Percentiles rank a stretch among this genome's conserved stretches.
Conservation (phyloP, 495 filamentous ascomycete genomes). For the Evansstolkia leycettana region DNA sequence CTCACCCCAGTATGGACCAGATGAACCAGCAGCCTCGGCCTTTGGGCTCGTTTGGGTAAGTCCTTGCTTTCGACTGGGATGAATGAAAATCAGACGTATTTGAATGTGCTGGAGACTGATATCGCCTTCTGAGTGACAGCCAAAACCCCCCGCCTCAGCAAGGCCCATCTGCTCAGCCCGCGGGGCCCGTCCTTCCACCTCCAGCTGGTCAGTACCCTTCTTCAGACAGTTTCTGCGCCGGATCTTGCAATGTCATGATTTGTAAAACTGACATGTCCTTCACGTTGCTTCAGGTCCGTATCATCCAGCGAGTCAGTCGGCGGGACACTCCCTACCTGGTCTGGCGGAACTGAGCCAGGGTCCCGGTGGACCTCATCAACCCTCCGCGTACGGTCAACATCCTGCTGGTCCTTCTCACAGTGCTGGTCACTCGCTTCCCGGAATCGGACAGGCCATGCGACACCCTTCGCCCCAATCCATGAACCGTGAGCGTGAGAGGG, state of each 20-base stretch:
- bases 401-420: slow-evolving; percentile 26
- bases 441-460: slow-evolving; percentile 39
- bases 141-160: slow-evolving; percentile 35
- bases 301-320: slow-evolving; percentile 30
- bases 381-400: slow-evolving; percentile 34
- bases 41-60: slow-evolving; percentile 34
- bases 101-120: neutral
- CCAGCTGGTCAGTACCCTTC: slow-evolving; percentile 30
- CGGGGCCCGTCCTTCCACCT: slow-evolving; percentile 36
- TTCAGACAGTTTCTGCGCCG: too few species aligned
- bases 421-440: slow-evolving; percentile 38
- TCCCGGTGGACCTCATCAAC: slow-evolving; percentile 36
- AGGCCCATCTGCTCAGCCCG: slow-evolving; percentile 33
- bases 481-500: slow-evolving; percentile 40
- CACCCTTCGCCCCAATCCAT: slow-evolving; percentile 39
- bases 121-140: slow-evolving; percentile 7
- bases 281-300: slow-evolving; percentile 26
- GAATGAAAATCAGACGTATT: too few species aligned
- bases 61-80: too few species aligned
- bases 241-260: too few species aligned
- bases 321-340: slow-evolving; percentile 38
- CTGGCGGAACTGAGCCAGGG: slow-evolving; percentile 39
- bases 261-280: slow-evolving; percentile 4
- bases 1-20: slow-evolving; percentile 34
- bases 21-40: slow-evolving; percentile 34